Conservation (phyloP, 192 early-diverging fungal species). For the Coemansia sp. region DNA sequence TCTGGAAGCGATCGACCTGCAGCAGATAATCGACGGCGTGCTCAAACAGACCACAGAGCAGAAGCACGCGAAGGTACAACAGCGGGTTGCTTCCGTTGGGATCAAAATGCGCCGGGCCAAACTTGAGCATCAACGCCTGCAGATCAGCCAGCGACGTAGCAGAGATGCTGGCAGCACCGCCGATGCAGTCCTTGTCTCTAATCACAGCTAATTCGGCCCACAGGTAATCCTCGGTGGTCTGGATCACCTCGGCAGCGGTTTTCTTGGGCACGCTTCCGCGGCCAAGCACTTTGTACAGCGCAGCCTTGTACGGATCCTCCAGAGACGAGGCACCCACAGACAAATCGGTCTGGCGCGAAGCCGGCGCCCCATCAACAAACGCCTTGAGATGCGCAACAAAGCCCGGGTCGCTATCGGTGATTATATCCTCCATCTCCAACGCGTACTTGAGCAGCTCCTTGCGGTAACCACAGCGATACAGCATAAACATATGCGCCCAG, state of each 20-base stretch:
- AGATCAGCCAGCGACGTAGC: slow-evolving; percentile 61
- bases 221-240: slow-evolving; percentile 88
- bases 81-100: slow-evolving; percentile 68
- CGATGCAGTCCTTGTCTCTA: slow-evolving; percentile 58
- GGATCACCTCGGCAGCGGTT: slow-evolving; percentile 66
- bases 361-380: slow-evolving; percentile 58
- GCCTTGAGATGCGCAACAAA: slow-evolving; percentile 75
- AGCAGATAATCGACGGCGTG: slow-evolving; percentile 75
- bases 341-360: slow-evolving; percentile 39
- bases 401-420: slow-evolving; percentile 62
- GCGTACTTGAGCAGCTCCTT: slow-evolving; percentile 73
- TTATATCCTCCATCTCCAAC: slow-evolving; percentile 56
- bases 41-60: slow-evolving; percentile 92
- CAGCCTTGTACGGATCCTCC: slow-evolving; percentile 90
- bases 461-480: slow-evolving; percentile 75
- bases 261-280: slow-evolving; percentile 79
- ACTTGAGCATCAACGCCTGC: slow-evolving; percentile 65
- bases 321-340: slow-evolving; percentile 49
- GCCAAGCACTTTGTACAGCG: slow-evolving; percentile 88
- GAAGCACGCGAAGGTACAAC: slow-evolving; percentile 79
- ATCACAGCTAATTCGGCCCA: slow-evolving; percentile 85
- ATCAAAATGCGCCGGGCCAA: slow-evolving; percentile 73
- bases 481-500: slow-evolving; percentile 86
- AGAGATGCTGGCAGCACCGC: slow-evolving; percentile 46
- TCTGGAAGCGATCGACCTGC: slow-evolving; percentile 59